Evolutionary conservation across 2,329 filamentous ascomycete species (phyloP).

Genomic region (Fonsecaea pugnacius): DNA sequence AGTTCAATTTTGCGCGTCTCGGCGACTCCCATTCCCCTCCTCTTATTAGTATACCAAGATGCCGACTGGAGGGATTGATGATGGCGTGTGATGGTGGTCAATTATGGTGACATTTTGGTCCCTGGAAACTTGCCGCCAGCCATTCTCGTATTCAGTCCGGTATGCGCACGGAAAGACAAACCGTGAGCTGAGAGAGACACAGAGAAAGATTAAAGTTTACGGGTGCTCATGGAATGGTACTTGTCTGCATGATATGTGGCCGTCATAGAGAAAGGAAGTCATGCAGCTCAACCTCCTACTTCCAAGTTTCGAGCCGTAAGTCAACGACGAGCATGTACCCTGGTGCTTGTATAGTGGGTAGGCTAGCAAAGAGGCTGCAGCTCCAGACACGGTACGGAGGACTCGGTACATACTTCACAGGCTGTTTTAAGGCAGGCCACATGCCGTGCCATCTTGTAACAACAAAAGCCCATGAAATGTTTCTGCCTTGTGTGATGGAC

Average conservation of each 20-base stretch:
- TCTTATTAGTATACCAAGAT: background rate
- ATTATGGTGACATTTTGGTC: background rate
- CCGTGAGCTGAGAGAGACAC: background rate
- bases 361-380: background rate
- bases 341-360: background rate
- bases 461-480: background rate
- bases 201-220: background rate
- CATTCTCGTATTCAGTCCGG: background rate
- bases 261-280: background rate
- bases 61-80: background rate
- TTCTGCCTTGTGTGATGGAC: background rate
- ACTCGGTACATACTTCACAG: background rate
- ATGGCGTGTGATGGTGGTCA: background rate
- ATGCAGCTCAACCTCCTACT: background rate
- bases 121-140: too few relatives aligned
- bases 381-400: background rate
- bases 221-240: background rate
- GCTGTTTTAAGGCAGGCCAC: background rate
- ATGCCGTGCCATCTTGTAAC: conserved; percentile 2
- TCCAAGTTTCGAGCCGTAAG: too few relatives aligned
- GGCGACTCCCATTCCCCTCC: background rate
- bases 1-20: background rate
- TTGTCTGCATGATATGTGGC: background rate
- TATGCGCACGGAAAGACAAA: background rate
- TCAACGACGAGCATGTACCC: background rate